Evolutionary conservation across 345 rosid species (phyloP), one percentile per base, ranked within the genome.

Genomic region (Clausena lansium): DNA sequence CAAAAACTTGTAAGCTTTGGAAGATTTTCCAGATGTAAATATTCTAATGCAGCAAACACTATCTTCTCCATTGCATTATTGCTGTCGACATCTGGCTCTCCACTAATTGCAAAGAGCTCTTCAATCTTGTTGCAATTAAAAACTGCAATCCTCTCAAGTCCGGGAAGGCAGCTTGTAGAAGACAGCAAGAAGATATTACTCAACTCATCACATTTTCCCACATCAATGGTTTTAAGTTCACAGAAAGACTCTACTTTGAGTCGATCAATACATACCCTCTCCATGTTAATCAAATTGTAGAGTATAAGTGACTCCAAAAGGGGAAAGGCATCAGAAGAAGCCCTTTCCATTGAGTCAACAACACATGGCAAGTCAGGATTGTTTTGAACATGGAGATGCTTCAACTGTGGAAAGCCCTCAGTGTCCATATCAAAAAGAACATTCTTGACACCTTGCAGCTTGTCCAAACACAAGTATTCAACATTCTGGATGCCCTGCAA

Each of bases 141-240:
- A 25, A 81, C 76, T 32, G 61, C 39, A 41, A 83, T 81, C 22
- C 63, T 52, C 32, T 76, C 65, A 58, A 79, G 84, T 9, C 22
- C 64, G 1, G 57, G 47, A 71, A 83, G 83, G 9, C 70, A 33
- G n/a, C 35, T 25, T 14, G 55, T 32, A 4, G 71, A 30, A 57
- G 79, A 75, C 11, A 79, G 28, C 2, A 71, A 36, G 41, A 82
- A 80, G 6, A 80, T 45, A 9, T 27, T 71, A 22, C 33, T 77
- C 36, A 86, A 36, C 22, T 14, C 63, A 0, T 38, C 9, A 24
- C 81, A 82, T 7, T 9, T 1, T 30, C 2, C 13, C 13, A 84
- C 78, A 1, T 11, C 24, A 0, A 84, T 17, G 1, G 8, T 47
- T 72, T 28, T 72, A 13, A 84, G 45, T 36, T 70, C 64, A 28